Conservation (phyloP, 169 alveolate species). For the Eimeria praecox region DNA sequence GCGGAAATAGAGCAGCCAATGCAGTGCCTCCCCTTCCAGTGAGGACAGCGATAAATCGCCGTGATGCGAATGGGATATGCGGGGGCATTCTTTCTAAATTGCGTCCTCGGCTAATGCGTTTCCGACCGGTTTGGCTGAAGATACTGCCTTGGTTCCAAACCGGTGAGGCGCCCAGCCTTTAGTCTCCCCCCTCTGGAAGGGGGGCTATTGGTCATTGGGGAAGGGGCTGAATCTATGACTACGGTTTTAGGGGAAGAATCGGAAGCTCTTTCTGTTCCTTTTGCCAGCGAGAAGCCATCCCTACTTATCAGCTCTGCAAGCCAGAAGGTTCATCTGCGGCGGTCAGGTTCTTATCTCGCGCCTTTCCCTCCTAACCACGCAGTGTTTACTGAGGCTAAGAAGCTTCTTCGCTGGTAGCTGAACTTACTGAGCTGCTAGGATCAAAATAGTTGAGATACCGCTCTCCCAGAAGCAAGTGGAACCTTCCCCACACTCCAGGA, state of each 20-base stretch:
- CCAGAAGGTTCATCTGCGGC: too few species aligned
- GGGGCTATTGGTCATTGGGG: too few species aligned
- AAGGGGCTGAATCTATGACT: background rate
- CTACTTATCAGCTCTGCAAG: background rate
- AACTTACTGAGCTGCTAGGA: background rate
- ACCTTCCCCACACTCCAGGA: background rate
- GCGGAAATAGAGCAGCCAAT: too few species aligned
- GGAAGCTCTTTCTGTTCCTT: background rate
- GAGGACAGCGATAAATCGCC: background rate
- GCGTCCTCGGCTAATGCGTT: background rate
- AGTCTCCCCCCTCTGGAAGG: too few species aligned
- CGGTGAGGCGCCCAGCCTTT: background rate
- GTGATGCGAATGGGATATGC: background rate
- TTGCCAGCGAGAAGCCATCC: background rate
- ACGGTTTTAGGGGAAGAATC: background rate
- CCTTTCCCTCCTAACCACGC: background rate
- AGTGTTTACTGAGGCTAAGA: background rate
- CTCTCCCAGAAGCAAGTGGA: background rate
- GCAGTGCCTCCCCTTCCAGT: too few species aligned
- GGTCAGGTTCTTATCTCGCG: background rate
- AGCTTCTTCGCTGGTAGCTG: too few species aligned
- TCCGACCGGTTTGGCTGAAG: background rate
- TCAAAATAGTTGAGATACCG: background rate
- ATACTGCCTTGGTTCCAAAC: background rate
- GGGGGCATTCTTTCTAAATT: background rate